Percentiles rank a stretch among this genome's conserved stretches.
phyloP scores from a whole-genome alignment of 1,284 basidiomycete species.

The Testicularia cyperi region DNA sequence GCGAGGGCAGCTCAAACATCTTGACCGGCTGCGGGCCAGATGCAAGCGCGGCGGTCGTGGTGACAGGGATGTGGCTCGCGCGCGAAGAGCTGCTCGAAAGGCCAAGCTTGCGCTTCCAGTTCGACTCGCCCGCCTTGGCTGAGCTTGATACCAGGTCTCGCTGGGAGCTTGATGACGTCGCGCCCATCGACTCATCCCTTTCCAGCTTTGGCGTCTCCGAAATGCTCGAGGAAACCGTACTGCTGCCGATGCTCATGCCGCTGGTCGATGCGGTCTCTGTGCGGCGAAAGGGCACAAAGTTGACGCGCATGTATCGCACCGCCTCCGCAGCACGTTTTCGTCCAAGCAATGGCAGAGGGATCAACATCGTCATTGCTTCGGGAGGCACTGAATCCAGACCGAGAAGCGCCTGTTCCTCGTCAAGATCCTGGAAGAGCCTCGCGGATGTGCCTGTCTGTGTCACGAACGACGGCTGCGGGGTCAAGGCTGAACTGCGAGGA shows the following conservation, averaged over 20 bases:
- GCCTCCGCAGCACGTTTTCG: conserved; percentile 10
- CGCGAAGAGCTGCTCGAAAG: conserved; percentile 1
- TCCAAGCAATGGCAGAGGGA: conserved; percentile 41
- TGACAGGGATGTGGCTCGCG: too few species aligned
- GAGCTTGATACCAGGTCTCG: neutral
- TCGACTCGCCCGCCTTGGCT: conserved; percentile 1
- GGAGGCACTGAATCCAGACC: conserved; percentile 36
- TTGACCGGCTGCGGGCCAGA: too few species aligned
- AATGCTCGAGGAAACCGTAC: too few species aligned
- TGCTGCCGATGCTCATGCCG: conserved; percentile 14
- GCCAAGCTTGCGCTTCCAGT: conserved; percentile 35
- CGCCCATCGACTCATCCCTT: neutral
- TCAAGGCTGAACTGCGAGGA: neutral
- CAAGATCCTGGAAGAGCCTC: conserved; percentile 11
- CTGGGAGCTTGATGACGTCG: neutral
- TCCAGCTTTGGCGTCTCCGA: neutral
- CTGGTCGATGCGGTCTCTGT: neutral
- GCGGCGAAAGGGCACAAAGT: conserved; percentile 36
- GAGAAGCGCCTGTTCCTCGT: conserved; percentile 24
- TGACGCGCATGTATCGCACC: conserved; percentile 36
- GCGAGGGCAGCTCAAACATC: too few species aligned
- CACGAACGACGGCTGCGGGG: neutral
- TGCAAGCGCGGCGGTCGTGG: too few species aligned
- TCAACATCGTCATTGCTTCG: conserved; percentile 46
- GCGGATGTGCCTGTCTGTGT: neutral